phyloP scores from a whole-genome alignment of 257 asterid genomes.

The Solanum pimpinellifolium region DNA sequence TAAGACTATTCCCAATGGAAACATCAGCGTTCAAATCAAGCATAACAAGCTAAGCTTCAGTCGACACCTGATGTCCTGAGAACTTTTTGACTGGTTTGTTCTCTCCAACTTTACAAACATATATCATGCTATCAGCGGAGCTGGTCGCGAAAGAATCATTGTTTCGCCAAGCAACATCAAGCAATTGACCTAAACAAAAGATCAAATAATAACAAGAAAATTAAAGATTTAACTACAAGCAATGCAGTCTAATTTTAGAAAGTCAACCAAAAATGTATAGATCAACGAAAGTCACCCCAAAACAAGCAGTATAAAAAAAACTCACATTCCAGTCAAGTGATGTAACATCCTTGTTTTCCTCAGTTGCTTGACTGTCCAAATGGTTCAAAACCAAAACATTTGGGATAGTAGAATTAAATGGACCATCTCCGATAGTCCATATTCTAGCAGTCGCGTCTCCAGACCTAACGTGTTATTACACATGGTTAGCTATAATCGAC shows the following conservation, averaged over 20 bases:
- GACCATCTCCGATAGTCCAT: slow-evolving; percentile 63
- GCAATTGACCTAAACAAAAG: slow-evolving; percentile 58
- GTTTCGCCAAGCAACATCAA: slow-evolving; percentile 96
- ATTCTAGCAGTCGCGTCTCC: slow-evolving; percentile 97
- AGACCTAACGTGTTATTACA: slow-evolving; percentile 18
- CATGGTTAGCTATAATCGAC: too few species aligned
- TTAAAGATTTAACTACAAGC: background rate
- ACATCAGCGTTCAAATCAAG: too few species aligned
- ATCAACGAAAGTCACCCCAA: background rate
- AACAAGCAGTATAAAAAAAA: background rate
- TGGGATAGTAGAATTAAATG: slow-evolving; percentile 46
- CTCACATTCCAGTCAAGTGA: slow-evolving; percentile 98
- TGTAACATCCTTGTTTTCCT: slow-evolving; percentile 91
- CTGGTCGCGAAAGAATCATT: slow-evolving; percentile 76
- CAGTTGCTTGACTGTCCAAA: slow-evolving; percentile 72
- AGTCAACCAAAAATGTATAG: background rate
- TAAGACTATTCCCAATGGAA: background rate
- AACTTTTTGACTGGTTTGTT: slow-evolving; percentile 60
- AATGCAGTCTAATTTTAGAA: background rate
- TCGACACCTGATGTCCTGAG: slow-evolving; percentile 69
- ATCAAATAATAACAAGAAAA: background rate
- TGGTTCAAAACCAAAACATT: slow-evolving; percentile 63
- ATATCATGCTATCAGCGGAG: slow-evolving; percentile 82
- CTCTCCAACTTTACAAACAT: slow-evolving; percentile 88
- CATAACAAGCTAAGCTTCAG: background rate